Percentiles rank a stretch among this genome's conserved stretches.
Conservation (phyloP, 2,329 filamentous ascomycete species). For the Clonostachys rhizophaga region DNA sequence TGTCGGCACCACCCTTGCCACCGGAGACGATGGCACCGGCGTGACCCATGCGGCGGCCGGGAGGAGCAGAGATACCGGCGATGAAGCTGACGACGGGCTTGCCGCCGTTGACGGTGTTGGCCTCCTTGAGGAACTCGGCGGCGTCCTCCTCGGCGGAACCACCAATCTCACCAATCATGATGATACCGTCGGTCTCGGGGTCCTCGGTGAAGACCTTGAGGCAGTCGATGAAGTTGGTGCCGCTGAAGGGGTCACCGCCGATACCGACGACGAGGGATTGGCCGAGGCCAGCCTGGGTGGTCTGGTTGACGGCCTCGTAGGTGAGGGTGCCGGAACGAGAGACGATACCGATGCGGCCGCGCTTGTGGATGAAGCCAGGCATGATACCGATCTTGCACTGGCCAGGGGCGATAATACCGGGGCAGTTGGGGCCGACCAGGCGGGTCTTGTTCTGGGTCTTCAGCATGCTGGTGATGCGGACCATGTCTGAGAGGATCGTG, state of each 20-base stretch:
- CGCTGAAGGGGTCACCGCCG: conserved; percentile 96
- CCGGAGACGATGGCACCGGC: conserved; percentile 97
- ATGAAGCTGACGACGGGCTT: conserved; percentile 99
- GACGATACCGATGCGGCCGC: conserved; percentile 96
- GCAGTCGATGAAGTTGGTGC: conserved; percentile 99
- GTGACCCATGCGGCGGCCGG: conserved; percentile 96
- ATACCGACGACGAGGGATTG: conserved; percentile 98
- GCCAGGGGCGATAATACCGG: conserved; percentile 88
- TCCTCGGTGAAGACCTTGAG: conserved; percentile 95
- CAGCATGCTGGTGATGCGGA: conserved; percentile 95
- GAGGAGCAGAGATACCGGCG: conserved; percentile 94
- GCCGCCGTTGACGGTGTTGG: conserved; percentile 78
- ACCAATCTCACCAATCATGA: conserved; percentile 99
- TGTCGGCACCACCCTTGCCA: conserved; percentile 96
- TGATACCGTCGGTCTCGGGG: conserved; percentile 95
- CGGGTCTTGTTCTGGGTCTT: conserved; percentile 97
- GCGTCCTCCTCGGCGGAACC: conserved; percentile 97
- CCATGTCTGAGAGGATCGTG: conserved; percentile 68
- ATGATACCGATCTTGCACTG: conserved; percentile 99
- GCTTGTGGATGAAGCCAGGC: conserved; percentile 99
- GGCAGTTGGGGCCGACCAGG: conserved; percentile 96
- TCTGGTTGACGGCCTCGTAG: conserved; percentile 99
- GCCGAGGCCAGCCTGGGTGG: conserved; percentile 91
- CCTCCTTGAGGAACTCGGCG: conserved; percentile 86
- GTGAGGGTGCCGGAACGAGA: conserved; percentile 97